Evolutionary conservation across 1,284 basidiomycete genomes (phyloP), one percentile per base, ranked within the genome.

Genomic region (Laetiporus sulphureus): DNA sequence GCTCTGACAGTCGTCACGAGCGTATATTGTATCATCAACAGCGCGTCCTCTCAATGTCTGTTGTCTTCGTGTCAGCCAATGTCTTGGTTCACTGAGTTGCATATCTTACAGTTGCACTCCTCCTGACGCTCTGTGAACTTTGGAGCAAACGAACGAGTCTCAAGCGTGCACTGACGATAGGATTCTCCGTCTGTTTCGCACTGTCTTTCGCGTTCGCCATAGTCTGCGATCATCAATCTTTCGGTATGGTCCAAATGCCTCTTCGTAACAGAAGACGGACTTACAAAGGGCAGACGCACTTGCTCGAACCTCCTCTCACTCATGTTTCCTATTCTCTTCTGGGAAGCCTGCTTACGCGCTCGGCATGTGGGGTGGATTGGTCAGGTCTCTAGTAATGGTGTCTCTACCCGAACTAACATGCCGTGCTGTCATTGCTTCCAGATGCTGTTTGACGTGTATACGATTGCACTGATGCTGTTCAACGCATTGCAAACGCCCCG

Each of bases 401-500:
- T 13, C 7, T 36, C 21, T 33, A 6, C 18, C 21, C 11, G 5
- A 5, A 10, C 34, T 8, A 6, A 11, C 21, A 20, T 36, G 7
- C 12, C 7, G 16, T 21, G 12, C n/a, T n/a, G 7, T 36, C 21
- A 23, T 16, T 19, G 7, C 18, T 20, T 36, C 7, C 8, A 39
- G 38, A 32, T 32, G 13, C 16, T 39, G 6, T 39, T 19, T 29
- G 38, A 39, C 20, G 4, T 39, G 6, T 39, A 7, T 18, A 22
- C 22, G 13, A 5, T 39, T 22, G 30, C 6, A 6, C 20, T 39
- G 19, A 20, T 39, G 8, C 16, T 32, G 5, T n/a, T 32, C 5
- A 39, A 39, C 20, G 38, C 30, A n/a, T n/a, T 39, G 29, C n/a
- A 32, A 8, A 39, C 4, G 21, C 38, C 38, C 5, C 38, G 38